phyloP scores from a whole-genome alignment of 2,329 filamentous ascomycete species.

The Curvularia verruculosa region DNA sequence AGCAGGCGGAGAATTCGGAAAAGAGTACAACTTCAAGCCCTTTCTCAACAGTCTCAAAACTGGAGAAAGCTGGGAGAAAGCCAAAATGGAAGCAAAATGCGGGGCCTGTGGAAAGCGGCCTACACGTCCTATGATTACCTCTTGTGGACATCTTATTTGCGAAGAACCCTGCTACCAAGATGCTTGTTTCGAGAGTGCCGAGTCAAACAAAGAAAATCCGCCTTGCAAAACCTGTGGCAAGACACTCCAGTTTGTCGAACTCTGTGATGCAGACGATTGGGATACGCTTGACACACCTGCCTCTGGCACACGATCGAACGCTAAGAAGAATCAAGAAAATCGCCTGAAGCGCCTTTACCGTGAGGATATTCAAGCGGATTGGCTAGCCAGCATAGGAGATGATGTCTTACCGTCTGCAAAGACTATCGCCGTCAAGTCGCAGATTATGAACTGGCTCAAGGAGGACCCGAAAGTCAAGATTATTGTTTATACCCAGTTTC shows the following conservation, averaged over 20 bases:
- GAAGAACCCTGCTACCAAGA: conserved; percentile 52
- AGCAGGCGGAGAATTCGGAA: conserved; percentile 41
- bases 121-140: conserved; percentile 52
- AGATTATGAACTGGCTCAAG: conserved; percentile 53
- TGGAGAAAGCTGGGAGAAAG: conserved; percentile 47
- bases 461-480: conserved; percentile 60
- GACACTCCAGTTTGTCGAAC: conserved; percentile 25
- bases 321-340: conserved; percentile 23
- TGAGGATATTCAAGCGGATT: conserved; percentile 46
- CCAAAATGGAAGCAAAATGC: conserved; percentile 54
- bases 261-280: conserved; percentile 29
- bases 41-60: conserved; percentile 48
- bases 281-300: conserved; percentile 2
- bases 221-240: conserved; percentile 46
- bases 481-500: conserved; percentile 66
- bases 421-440: conserved; percentile 54
- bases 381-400: conserved; percentile 47
- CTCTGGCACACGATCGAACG: conserved; percentile 24
- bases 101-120: conserved; percentile 51
- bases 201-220: conserved; percentile 7
- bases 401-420: conserved; percentile 54
- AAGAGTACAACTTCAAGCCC: conserved; percentile 49
- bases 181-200: conserved; percentile 37
- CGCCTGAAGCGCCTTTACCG: conserved; percentile 13
- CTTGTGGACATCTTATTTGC: conserved; percentile 65